Percentiles rank a stretch among this genome's conserved stretches.
Evolutionary conservation across 1,139 yeast species (phyloP).

Genomic region (Eremothecium gossypii): DNA sequence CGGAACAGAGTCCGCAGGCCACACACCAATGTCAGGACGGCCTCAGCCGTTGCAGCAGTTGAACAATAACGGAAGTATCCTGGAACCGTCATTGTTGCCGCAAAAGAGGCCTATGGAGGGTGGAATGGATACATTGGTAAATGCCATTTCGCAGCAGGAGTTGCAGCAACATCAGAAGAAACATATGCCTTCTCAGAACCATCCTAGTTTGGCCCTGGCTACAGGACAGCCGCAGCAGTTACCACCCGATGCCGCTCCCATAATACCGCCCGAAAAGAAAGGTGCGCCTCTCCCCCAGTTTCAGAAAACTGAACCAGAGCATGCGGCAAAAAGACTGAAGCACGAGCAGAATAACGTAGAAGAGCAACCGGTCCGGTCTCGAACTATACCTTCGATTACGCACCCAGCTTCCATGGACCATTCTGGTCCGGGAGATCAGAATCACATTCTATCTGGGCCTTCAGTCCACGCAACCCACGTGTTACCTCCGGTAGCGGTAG

Average conservation of each 20-base stretch:
- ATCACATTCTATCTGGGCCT: not conserved
- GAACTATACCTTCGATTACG: not conserved
- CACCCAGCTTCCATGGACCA: not conserved
- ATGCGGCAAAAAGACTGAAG: slow-evolving; percentile 2
- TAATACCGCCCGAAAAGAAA: slow-evolving; percentile 5
- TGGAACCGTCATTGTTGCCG: slow-evolving; percentile 9
- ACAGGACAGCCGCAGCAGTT: slow-evolving; percentile 9
- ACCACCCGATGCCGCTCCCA: slow-evolving; percentile 6
- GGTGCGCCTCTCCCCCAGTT: too few species aligned
- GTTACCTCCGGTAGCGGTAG: not conserved
- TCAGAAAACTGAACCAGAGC: slow-evolving; percentile 2
- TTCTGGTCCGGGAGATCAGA: not conserved
- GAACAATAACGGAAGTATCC: not conserved
- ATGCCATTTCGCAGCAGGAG: slow-evolving; percentile 15
- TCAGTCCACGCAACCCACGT: not conserved
- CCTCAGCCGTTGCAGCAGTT: slow-evolving; percentile 6
- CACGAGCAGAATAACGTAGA: slow-evolving; percentile 3
- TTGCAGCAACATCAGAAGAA: slow-evolving; percentile 12
- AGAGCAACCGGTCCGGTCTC: not conserved
- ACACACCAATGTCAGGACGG: slow-evolving; percentile 12
- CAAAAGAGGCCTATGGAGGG: slow-evolving; percentile 26
- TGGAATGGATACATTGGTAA: slow-evolving; percentile 26
- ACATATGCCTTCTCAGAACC: slow-evolving; percentile 10
- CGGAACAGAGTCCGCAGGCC: slow-evolving; percentile 1
- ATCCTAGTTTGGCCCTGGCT: slow-evolving; percentile 9